Evolutionary conservation across 2,329 filamentous ascomycete species (phyloP), one percentile per base, ranked within the genome.

Genomic region (Exserohilum turcica): DNA sequence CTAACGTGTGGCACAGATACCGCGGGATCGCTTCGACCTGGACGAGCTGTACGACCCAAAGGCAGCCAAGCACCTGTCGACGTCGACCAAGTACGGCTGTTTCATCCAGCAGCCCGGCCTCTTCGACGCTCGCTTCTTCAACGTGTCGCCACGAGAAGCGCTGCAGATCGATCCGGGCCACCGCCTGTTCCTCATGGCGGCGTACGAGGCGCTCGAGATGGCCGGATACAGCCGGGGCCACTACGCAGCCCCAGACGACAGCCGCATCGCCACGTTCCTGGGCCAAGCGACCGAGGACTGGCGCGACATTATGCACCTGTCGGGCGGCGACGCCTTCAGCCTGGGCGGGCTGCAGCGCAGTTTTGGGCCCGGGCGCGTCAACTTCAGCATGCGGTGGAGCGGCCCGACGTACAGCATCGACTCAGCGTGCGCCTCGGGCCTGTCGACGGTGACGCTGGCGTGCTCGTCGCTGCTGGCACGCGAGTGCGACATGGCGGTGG

Each of bases 41-140:
- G 35, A 38, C 15, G 16, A 19, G 15, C 21, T 18, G n/a, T 19
- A 32, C 13, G 5, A 4, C 9, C 4, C 29, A 12, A 32, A n/a
- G n/a, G n/a, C n/a, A n/a, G n/a, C n/a, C n/a, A n/a, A n/a, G n/a
- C n/a, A n/a, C n/a, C n/a, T n/a, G n/a, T n/a, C n/a, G n/a, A n/a
- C n/a, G n/a, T n/a, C n/a, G n/a, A n/a, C n/a, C n/a, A n/a, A n/a
- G n/a, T n/a, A n/a, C n/a, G n/a, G n/a, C n/a, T n/a, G n/a, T 76
- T 92, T 86, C 76, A 83, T 91, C 60, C 85, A 91, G 57, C 83
- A 91, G 55, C 89, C 89, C 0, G 88, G 88, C 48, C 79, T 88
- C 39, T 93, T 93, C 66, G 90, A 93, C 64, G 86, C 88, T n/a
- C 81, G 86, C 0, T 92, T 93, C 76, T 93, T 93, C 82, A 91